Percentiles rank a stretch among this genome's conserved stretches.
phyloP scores from a whole-genome alignment of 164 flowering plant genomes.

The Protea cynaroides region DNA sequence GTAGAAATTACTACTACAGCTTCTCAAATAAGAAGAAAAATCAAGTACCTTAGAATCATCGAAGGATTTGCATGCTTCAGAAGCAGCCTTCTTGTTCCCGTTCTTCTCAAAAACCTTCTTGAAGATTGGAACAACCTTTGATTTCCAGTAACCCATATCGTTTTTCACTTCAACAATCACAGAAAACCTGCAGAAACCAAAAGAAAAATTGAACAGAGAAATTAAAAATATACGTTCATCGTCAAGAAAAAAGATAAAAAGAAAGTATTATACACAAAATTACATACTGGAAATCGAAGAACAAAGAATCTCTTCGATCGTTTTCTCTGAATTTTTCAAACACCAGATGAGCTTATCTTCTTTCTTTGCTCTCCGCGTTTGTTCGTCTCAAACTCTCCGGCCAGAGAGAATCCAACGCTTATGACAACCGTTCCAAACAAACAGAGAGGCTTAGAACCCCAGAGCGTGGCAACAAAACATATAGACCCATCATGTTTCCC shows the following conservation, averaged over 20 bases:
- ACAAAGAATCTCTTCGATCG: background rate
- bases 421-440: too few relatives aligned
- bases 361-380: background rate
- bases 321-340: background rate
- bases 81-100: conserved; percentile 53
- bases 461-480: conserved; percentile 5
- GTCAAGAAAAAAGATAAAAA: background rate
- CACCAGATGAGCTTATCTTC: background rate
- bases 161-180: background rate
- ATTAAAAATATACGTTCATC: background rate
- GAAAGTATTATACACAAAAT: background rate
- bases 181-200: background rate
- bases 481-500: conserved; percentile 1
- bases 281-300: conserved; percentile 1
- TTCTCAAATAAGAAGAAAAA: background rate
- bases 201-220: background rate
- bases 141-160: conserved; percentile 75
- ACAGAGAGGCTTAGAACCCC: background rate
- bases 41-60: conserved; percentile 66
- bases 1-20: too few relatives aligned
- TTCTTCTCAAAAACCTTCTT: conserved; percentile 73
- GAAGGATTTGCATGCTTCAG: conserved; percentile 73
- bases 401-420: background rate
- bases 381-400: background rate
- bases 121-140: conserved; percentile 79